Conservation (phyloP, 2,329 filamentous ascomycete species). For the Epichloe gansuensis region DNA sequence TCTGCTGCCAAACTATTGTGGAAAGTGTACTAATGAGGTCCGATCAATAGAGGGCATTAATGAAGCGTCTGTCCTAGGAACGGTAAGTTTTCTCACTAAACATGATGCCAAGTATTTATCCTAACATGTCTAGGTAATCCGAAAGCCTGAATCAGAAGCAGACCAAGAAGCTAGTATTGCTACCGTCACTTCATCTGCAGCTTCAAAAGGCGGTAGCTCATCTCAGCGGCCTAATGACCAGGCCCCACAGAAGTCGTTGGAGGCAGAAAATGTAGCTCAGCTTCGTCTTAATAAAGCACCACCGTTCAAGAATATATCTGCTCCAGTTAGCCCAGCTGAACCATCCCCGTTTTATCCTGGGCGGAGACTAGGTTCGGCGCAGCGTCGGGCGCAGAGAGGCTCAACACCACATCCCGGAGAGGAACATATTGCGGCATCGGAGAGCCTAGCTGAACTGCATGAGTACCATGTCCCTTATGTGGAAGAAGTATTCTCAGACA, state of each 20-base stretch:
- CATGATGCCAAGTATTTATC: neutral
- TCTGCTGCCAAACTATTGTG: constrained; percentile 23
- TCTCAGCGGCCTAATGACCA: neutral
- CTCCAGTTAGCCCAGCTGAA: constrained; percentile 4
- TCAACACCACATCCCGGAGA: constrained; percentile 3
- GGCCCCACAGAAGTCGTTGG: neutral
- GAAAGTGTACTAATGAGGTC: constrained; percentile 15
- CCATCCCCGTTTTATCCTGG: constrained; percentile 11
- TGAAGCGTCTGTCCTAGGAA: constrained; percentile 17
- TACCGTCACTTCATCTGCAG: neutral
- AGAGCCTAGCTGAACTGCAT: neutral
- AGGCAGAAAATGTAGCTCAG: neutral
- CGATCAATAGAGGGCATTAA: constrained; percentile 12
- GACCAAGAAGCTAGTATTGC: neutral
- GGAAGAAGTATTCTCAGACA: constrained; percentile 5
- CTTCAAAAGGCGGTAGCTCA: neutral
- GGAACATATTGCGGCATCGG: neutral
- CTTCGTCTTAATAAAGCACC: neutral
- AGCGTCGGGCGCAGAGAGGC: constrained; percentile 17
- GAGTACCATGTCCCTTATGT: constrained; percentile 10
- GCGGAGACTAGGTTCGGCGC: constrained; percentile 15
- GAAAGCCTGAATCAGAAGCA: neutral
- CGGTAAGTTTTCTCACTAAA: constrained; percentile 6
- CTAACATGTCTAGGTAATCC: neutral
- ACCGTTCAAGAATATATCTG: neutral